A percentile compares a stretch with the other conserved stretches of the same genome.
These are phyloP conservation scores for Bipolaris sorokiniana DNA, from an alignment of 2,329 filamentous ascomycete genomes.

Conservation along the genomic window DNA sequence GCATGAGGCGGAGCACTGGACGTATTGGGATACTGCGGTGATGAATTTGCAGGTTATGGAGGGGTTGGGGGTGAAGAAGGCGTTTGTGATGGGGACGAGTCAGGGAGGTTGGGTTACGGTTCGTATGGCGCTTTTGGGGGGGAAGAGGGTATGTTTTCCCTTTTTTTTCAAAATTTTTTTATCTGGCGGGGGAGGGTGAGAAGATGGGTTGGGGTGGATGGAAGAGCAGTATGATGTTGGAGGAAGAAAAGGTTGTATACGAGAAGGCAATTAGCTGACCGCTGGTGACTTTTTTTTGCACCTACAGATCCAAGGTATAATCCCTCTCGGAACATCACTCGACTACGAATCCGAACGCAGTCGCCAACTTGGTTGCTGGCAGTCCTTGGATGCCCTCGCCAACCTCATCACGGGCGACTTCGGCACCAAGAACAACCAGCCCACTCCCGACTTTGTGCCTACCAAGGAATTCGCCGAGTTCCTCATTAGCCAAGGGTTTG, in stretches of 20 bases:
- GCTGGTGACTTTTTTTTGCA: neutral
- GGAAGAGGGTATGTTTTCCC: conserved; percentile 47
- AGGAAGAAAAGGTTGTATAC: neutral
- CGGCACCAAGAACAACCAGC: conserved; percentile 39
- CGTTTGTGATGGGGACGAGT: conserved; percentile 58
- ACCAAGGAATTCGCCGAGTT: conserved; percentile 53
- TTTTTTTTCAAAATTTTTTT: neutral
- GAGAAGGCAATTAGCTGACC: neutral
- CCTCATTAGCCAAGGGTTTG: conserved; percentile 57
- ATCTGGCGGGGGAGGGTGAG: too few relatives aligned
- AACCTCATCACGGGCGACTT: conserved; percentile 48
- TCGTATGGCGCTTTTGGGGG: conserved; percentile 60
- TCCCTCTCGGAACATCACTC: conserved; percentile 60
- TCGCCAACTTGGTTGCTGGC: conserved; percentile 57
- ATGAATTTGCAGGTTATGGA: conserved; percentile 54
- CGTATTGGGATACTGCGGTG: conserved; percentile 62
- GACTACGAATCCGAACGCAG: conserved; percentile 56
- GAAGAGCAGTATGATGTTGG: neutral
- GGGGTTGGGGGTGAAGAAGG: conserved; percentile 51
- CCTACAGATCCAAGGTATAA: conserved; percentile 57
- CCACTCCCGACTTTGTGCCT: conserved; percentile 53
- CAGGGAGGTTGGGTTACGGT: conserved; percentile 62
- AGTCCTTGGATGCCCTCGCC: conserved; percentile 46
- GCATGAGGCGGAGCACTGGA: conserved; percentile 53
- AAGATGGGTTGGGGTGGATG: too few relatives aligned